phyloP scores from a whole-genome alignment of 2,329 filamentous ascomycete species.

The Coniosporium tulheliwenetii region DNA sequence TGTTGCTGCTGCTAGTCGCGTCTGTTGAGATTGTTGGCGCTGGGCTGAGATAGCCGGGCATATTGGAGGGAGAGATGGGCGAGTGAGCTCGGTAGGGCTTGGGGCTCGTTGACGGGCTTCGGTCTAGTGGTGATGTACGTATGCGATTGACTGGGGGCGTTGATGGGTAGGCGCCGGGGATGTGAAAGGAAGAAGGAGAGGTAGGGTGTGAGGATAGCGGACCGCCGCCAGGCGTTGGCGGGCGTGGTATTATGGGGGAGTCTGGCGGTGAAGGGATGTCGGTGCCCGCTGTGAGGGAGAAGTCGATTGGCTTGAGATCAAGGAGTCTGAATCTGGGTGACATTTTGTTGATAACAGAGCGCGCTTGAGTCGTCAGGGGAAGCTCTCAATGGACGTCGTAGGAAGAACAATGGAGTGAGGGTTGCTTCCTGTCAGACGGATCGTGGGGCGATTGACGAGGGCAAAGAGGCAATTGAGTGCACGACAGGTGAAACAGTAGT shows the following conservation, averaged over 20 bases:
- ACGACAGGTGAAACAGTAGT: no score
- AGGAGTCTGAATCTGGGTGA: not conserved
- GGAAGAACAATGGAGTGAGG: no score
- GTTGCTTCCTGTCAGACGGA: no score
- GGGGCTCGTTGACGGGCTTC: not conserved
- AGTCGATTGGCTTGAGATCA: slow-evolving; percentile 9
- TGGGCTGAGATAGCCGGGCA: not conserved
- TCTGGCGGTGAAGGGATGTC: slow-evolving; percentile 10
- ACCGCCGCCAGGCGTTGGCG: slow-evolving; percentile 15
- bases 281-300: slow-evolving; percentile 11
- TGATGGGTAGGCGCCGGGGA: not conserved
- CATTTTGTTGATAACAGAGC: not conserved
- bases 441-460: no score
- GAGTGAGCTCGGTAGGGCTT: not conserved
- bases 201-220: slow-evolving; percentile 18
- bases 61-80: not conserved
- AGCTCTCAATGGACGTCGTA: no score
- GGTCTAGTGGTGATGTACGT: not conserved
- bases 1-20: not conserved
- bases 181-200: slow-evolving; percentile 4
- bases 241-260: slow-evolving; percentile 8
- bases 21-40: not conserved
- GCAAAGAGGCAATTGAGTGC: no score
- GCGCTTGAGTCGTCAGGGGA: no score
- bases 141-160: not conserved